Conservation (phyloP, 768 basidiomycete genomes). For the Leucogyrophana mollusca region DNA sequence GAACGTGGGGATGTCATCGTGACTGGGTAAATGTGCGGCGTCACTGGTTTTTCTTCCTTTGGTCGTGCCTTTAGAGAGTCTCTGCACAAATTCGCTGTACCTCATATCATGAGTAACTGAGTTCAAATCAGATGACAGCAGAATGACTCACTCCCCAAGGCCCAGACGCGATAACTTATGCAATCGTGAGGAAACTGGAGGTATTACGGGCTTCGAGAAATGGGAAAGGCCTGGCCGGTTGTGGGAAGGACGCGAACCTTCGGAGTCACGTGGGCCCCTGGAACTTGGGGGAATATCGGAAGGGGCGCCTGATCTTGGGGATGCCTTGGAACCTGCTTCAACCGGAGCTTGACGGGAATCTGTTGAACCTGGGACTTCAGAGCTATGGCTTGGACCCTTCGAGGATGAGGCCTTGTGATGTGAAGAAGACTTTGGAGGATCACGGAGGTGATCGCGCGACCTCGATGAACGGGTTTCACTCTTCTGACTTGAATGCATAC, state of each 20-base stretch:
- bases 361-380: conserved; percentile 9
- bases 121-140: neutral
- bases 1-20: conserved; percentile 21
- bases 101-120: conserved; percentile 2
- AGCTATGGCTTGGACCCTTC: conserved; percentile 13
- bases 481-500: conserved; percentile 16
- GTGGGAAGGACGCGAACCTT: conserved; percentile 1
- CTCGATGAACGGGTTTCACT: conserved; percentile 16
- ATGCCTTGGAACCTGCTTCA: conserved; percentile 1
- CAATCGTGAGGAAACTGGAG: conserved; percentile 21
- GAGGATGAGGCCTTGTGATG: conserved; percentile 5
- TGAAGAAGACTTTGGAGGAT: conserved; percentile 13
- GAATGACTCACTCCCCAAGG: conserved; percentile 31
- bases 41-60: conserved; percentile 6
- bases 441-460: conserved; percentile 21
- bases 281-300: neutral
- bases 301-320: neutral
- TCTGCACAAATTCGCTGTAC: conserved; percentile 29
- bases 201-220: conserved; percentile 26
- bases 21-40: conserved; percentile 3
- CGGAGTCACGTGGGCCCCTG: neutral
- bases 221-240: conserved; percentile 13
- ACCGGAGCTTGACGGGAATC: neutral
- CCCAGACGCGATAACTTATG: conserved; percentile 21
- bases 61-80: conserved; percentile 17